These are phyloP conservation scores for Penicillium dipodomyicola DNA, from an alignment of 495 filamentous ascomycete species.

Conservation along the genomic window DNA sequence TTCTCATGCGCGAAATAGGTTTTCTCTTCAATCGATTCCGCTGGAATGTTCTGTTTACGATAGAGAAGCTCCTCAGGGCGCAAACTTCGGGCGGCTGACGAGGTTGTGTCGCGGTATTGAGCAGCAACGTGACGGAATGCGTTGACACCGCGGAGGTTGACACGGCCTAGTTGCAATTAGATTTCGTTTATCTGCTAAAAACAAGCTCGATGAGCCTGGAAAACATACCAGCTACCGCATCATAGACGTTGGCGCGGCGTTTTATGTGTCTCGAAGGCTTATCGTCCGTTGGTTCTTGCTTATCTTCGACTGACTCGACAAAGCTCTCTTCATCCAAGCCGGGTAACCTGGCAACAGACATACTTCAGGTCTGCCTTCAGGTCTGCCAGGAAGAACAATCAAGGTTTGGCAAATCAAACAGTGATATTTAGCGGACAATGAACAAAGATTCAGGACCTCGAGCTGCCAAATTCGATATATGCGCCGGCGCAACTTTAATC, in stretches of 20 bases:
- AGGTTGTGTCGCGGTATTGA: conserved; percentile 50
- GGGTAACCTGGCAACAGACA: conserved; percentile 26
- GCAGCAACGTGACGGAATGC: conserved; percentile 35
- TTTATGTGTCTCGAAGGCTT: conserved; percentile 16
- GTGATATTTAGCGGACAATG: background rate
- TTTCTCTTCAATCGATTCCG: conserved; percentile 65
- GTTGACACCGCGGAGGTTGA: conserved; percentile 45
- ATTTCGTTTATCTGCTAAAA: background rate
- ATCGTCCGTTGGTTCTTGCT: background rate
- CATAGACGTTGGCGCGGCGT: conserved; percentile 62
- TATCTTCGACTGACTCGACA: conserved; percentile 16
- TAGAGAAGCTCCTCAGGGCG: conserved; percentile 77
- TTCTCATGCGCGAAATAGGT: conserved; percentile 63
- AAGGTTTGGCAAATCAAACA: conserved; percentile 1
- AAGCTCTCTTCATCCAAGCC: conserved; percentile 25
- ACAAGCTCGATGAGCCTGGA: background rate
- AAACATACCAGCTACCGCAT: conserved; percentile 70
- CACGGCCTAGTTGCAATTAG: conserved; percentile 44
- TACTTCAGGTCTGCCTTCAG: conserved; percentile 10
- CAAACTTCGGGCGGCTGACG: conserved; percentile 50
- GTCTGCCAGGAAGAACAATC: conserved; percentile 9
- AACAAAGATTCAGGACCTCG: background rate
- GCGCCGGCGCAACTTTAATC: conserved; percentile 29
- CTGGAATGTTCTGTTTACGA: conserved; percentile 57
- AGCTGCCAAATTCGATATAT: conserved; percentile 13